These are phyloP conservation scores for Heteromeles arbutifolia DNA, from an alignment of 306 rosid genomes.

Conservation along the genomic window DNA sequence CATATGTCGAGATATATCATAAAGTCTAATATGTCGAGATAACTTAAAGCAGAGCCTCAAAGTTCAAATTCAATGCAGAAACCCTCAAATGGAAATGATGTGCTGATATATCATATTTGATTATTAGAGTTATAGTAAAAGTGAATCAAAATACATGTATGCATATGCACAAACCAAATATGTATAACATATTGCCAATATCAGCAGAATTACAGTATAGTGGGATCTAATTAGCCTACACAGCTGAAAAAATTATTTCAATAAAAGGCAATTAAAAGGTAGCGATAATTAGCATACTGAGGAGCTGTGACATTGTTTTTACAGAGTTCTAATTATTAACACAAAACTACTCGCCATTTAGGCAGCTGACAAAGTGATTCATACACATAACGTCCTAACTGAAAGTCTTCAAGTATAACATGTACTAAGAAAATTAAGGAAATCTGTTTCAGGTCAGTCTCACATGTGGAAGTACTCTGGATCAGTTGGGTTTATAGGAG, in stretches of 20 bases:
- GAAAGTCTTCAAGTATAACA: neutral
- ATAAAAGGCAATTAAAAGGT: neutral
- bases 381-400: neutral
- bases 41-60: neutral
- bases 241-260: neutral
- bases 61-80: neutral
- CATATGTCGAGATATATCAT: neutral
- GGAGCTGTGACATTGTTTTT: neutral
- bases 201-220: neutral
- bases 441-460: constrained; percentile 32
- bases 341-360: neutral
- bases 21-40: neutral
- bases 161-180: neutral
- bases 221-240: neutral
- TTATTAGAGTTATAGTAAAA: neutral
- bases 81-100: neutral
- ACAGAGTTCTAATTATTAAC: neutral
- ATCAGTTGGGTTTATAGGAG: constrained; percentile 97
- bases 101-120: neutral
- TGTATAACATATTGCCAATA: neutral
- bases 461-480: constrained; percentile 99
- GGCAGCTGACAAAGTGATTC: neutral
- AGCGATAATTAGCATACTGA: neutral
- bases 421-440: neutral
- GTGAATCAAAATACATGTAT: neutral